phyloP scores from a whole-genome alignment of 495 filamentous ascomycete genomes.

The Pyrenula aspistea region DNA sequence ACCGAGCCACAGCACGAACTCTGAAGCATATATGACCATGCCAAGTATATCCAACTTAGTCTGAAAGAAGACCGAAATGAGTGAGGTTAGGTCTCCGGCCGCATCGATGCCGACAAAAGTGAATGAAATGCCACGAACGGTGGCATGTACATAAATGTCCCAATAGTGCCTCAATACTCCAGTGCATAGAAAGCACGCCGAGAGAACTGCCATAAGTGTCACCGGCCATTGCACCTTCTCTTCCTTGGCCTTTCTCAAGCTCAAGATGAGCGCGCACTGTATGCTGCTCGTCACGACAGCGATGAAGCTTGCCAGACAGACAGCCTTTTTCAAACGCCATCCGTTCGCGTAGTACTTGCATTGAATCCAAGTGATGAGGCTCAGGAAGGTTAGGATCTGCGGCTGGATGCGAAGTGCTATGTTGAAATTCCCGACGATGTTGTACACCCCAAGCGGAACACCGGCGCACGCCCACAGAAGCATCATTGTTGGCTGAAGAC shows the following conservation, averaged over 20 bases:
- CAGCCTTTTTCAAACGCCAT: constrained; percentile 21
- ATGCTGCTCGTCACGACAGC: constrained; percentile 33
- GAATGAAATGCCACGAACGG: constrained; percentile 54
- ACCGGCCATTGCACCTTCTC: constrained; percentile 34
- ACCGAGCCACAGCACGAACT: constrained; percentile 49
- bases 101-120: constrained; percentile 55
- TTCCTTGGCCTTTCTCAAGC: constrained; percentile 26
- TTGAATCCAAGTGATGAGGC: constrained; percentile 51
- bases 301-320: constrained; percentile 20
- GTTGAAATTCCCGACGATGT: constrained; percentile 49
- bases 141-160: constrained; percentile 46
- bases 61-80: constrained; percentile 50
- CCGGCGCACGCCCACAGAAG: constrained; percentile 53
- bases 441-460: constrained; percentile 53
- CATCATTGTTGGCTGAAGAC: constrained; percentile 54
- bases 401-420: constrained; percentile 48
- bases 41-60: constrained; percentile 39
- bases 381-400: constrained; percentile 48
- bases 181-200: constrained; percentile 41
- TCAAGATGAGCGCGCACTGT: constrained; percentile 38
- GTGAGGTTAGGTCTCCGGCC: constrained; percentile 48
- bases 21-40: constrained; percentile 49
- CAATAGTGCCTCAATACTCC: constrained; percentile 44
- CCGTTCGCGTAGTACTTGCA: constrained; percentile 51
- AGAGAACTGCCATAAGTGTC: constrained; percentile 48